Base-by-base conservation (phyloP, 495 filamentous ascomycete species). In the Lasiosphaeriaceae sp. region DNA sequence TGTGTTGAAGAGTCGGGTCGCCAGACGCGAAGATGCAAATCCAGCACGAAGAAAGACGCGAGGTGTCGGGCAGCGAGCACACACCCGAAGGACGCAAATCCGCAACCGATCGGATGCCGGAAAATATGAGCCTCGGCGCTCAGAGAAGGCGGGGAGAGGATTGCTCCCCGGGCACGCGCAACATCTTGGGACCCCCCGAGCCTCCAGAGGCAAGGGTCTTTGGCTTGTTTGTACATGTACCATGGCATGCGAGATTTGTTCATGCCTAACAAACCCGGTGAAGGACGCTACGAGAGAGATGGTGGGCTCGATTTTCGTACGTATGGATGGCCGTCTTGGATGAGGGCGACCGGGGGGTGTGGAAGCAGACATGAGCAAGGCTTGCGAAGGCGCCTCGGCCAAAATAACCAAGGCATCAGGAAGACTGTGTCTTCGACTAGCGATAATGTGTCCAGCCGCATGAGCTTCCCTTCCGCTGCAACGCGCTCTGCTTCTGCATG, bases 1-100 rank as follows among this genome's bases (percentile, higher is more conserved):
- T 46, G 37, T 50, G 37, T 31, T 47, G 17, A 12, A 37, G 50
- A 31, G 23, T 17, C 20, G n/a, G 9, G 45, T 54, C 57, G 46
- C 50, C 56, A 50, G 51, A 53, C 48, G 61, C 57, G 54, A 12
- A 35, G 48, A 53, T 41, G 51, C n/a, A 53, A 56, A 21, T 43
- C 24, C 11, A 44, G 26, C 20, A 57, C 16, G 26, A 17, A 26
- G 11, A 52, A 35, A 23, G 35, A 29, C 17, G 26, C 16, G 17
- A 45, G 23, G 21, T 55, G 57, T 66, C 57, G 57, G 63, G 63
- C 63, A 66, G 50, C 63, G 58, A 65, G 50, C 24, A 46, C 35
- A 31, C 50, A 56, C 39, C 52, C 57, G 47, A 60, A 35, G n/a
- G 48, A 47, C 24, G 24, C 45, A 50, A 35, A 37, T 19, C 43